Evolutionary conservation across 495 filamentous ascomycete genomes (phyloP).

Genomic region (Trichocladium antarcticum): DNA sequence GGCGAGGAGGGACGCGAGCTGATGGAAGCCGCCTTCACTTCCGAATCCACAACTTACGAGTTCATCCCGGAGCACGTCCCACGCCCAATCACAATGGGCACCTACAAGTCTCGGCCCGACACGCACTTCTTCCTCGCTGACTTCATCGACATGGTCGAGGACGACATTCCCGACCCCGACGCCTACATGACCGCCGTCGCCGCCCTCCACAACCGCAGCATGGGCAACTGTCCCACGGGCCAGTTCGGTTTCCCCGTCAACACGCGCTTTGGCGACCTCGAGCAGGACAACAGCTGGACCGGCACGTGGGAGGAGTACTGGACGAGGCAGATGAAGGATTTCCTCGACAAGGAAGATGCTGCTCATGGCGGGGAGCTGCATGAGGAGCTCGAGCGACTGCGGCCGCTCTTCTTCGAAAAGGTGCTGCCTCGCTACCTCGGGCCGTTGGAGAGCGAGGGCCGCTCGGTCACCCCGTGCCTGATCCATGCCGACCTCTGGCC

Average conservation of each 20-base stretch:
- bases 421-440: conserved; percentile 31
- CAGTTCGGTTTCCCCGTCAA: conserved; percentile 42
- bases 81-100: conserved; percentile 13
- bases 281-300: conserved; percentile 33
- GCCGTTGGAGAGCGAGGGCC: conserved; percentile 32
- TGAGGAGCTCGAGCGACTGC: conserved; percentile 9
- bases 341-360: conserved; percentile 13
- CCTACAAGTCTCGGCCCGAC: conserved; percentile 14
- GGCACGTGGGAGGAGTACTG: conserved; percentile 38
- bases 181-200: conserved; percentile 26
- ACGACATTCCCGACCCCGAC: conserved; percentile 16
- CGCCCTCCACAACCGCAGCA: conserved; percentile 33
- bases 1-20: conserved; percentile 6
- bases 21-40: conserved; percentile 9
- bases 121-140: conserved; percentile 18
- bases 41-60: conserved; percentile 14
- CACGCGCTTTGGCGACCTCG: conserved; percentile 35
- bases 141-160: conserved; percentile 19
- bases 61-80: conserved; percentile 19
- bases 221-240: conserved; percentile 32
- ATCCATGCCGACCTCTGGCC: conserved; percentile 41
- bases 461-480: conserved; percentile 32
- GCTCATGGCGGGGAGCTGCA: conserved; percentile 7
- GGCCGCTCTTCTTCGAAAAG: conserved; percentile 20
- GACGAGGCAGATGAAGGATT: conserved; percentile 17